Evolutionary conservation across 176 grass and related monocot species (phyloP), one percentile per base, ranked within the genome.

Genomic region (Ampelocalamus luodianensis): DNA sequence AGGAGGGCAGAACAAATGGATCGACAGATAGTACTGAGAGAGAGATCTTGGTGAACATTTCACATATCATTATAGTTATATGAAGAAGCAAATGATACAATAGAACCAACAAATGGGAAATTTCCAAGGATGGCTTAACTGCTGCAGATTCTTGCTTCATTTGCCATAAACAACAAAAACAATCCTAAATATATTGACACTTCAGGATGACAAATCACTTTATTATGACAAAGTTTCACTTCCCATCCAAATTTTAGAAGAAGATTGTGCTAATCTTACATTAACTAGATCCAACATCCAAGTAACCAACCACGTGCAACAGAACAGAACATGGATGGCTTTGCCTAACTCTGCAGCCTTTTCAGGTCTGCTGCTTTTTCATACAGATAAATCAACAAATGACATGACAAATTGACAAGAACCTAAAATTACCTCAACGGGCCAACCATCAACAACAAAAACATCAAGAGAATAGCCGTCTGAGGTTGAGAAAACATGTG

Each of bases 391-490:
- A 67, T 77, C 51, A 89, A 81, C 8, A 74, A 81, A 81, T 44
- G n/a, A 20, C 77, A 70, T 50, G 48, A 50, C 3, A 45, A 45
- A 45, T 45, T 68, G 60, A 60, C 49, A 76, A 69, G 53, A 68
- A 79, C 29, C 29, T 27, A 63, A 56, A 20, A 85, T 80, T 91
- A 99, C 97, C 93, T 96, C 93, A 79, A 85, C 79, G 58, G 63
- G 58, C 97, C 97, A 99, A 66, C 97, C 97, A 91, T 99, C 97
- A 79, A 99, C 97, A 79, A 99, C 97, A 82, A 99, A 99, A 71
- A 92, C 91, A 91, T 96, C 93, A 46, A 99, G 89, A 79, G 97
- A 99, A 85, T 96, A 99, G 68, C 93, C 90, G 79, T 99, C 97
- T 20, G 59, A 81, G 44, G 97, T 99, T 40, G 97, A 99, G 80